Evolutionary conservation across 228 moss, liverwort and hornwort species (phyloP).

Genomic region (Sphagnum magellanicum): DNA sequence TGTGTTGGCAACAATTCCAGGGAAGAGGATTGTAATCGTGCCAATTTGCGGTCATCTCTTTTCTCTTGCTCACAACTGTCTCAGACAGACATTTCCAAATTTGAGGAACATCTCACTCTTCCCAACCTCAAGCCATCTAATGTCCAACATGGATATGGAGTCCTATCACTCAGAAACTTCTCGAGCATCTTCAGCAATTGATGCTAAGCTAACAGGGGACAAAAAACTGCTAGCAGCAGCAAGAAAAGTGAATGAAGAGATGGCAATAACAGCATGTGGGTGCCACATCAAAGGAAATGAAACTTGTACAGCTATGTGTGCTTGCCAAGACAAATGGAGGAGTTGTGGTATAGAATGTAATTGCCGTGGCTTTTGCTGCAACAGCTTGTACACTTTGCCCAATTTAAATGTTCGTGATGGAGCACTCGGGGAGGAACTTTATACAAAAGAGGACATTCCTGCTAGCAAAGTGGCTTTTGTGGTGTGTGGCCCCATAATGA

Average conservation of each 20-base stretch:
- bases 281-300: slow-evolving; percentile 25
- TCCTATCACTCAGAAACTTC: not conserved
- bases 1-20: no score
- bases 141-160: no score
- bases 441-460: slow-evolving; percentile 23
- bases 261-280: slow-evolving; percentile 18
- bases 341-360: slow-evolving; percentile 25
- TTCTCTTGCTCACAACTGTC: no score
- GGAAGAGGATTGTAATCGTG: no score
- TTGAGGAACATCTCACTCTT: no score
- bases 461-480: slow-evolving; percentile 25
- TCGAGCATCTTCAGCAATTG: slow-evolving; percentile 23
- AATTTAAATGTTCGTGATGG: slow-evolving; percentile 34
- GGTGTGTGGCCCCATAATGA: slow-evolving; percentile 39
- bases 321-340: slow-evolving; percentile 12
- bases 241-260: slow-evolving; percentile 11
- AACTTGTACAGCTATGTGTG: slow-evolving; percentile 20
- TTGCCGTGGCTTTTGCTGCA: slow-evolving; percentile 42
- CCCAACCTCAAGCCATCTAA: no score
- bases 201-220: slow-evolving; percentile 26
- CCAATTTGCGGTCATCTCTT: no score
- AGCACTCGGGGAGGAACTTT: slow-evolving; percentile 40
- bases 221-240: slow-evolving; percentile 23
- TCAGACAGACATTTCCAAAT: no score
- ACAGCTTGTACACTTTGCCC: slow-evolving; percentile 29